Percentiles rank a stretch among this genome's conserved stretches.
phyloP scores from a whole-genome alignment of 2,329 filamentous ascomycete species.

The Penicillium psychrosexuale region DNA sequence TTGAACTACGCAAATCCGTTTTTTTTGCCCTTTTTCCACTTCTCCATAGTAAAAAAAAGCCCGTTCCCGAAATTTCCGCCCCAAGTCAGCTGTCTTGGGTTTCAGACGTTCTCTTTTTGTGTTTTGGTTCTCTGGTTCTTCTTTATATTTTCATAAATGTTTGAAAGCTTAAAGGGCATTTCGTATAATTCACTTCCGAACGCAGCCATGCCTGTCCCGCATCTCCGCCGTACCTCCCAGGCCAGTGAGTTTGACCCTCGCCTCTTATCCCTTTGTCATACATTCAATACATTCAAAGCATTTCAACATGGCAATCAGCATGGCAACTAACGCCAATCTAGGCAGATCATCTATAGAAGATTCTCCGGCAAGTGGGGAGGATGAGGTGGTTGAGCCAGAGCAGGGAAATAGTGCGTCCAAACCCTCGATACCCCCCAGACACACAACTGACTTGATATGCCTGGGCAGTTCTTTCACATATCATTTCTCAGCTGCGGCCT shows the following conservation, averaged over 20 bases:
- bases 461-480: conserved; percentile 78
- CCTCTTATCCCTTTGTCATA: background rate
- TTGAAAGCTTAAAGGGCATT: background rate
- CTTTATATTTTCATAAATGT: background rate
- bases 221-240: conserved; percentile 39
- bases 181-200: conserved; percentile 17
- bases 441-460: conserved; percentile 2
- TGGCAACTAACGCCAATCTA: conserved; percentile 33
- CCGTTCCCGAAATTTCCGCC: conserved; percentile 5
- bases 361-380: conserved; percentile 53
- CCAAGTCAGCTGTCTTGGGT: background rate
- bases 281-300: conserved; percentile 1
- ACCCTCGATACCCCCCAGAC: background rate
- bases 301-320: background rate
- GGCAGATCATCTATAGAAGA: conserved; percentile 60
- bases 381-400: conserved; percentile 83
- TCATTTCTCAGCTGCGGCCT: conserved; percentile 93
- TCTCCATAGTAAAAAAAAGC: conserved; percentile 1
- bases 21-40: background rate
- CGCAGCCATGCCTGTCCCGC: conserved; percentile 36
- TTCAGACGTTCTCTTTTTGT: background rate
- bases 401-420: conserved; percentile 75
- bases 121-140: background rate
- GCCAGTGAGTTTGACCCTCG: conserved; percentile 32
- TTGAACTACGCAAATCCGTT: background rate